These are phyloP conservation scores for Trypanosomatidae sp. DNA, from an alignment of 208 protist species.

Conservation along the genomic window DNA sequence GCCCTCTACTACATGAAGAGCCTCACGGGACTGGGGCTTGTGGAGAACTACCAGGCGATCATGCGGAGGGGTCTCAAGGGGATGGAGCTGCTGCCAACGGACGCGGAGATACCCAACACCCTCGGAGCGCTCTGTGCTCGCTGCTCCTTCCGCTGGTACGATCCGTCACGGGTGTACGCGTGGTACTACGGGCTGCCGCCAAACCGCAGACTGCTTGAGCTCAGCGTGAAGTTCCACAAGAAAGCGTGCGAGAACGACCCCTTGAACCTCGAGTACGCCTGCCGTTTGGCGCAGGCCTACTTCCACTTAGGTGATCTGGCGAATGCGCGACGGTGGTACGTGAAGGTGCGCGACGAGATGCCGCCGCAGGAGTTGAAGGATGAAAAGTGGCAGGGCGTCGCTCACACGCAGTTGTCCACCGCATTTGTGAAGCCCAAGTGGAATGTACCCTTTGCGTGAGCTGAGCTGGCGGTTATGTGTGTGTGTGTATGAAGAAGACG, in stretches of 20 bases:
- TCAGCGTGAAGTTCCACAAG: constrained; percentile 61
- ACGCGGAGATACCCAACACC: constrained; percentile 72
- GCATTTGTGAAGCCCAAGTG: constrained; percentile 69
- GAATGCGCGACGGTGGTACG: constrained; percentile 81
- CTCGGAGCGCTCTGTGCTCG: constrained; percentile 77
- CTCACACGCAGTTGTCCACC: constrained; percentile 83
- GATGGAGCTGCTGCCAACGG: constrained; percentile 65
- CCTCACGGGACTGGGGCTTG: constrained; percentile 57
- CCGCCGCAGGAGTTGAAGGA: constrained; percentile 72
- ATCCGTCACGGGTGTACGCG: constrained; percentile 56
- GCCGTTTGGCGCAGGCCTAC: constrained; percentile 80
- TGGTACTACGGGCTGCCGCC: constrained; percentile 57
- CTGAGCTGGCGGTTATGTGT: neutral
- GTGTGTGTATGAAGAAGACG: neutral
- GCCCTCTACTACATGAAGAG: constrained; percentile 82
- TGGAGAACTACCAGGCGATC: constrained; percentile 86
- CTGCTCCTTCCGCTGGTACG: constrained; percentile 75
- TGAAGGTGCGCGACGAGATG: constrained; percentile 85
- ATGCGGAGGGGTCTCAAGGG: constrained; percentile 62
- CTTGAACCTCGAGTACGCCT: constrained; percentile 75
- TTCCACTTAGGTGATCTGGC: constrained; percentile 71
- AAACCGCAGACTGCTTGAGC: constrained; percentile 39
- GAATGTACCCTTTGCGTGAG: constrained; percentile 83
- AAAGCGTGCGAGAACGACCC: constrained; percentile 69
- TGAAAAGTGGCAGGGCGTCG: constrained; percentile 73